Conservation (phyloP, 2,329 filamentous ascomycete species). For the Didymella arachidicola region DNA sequence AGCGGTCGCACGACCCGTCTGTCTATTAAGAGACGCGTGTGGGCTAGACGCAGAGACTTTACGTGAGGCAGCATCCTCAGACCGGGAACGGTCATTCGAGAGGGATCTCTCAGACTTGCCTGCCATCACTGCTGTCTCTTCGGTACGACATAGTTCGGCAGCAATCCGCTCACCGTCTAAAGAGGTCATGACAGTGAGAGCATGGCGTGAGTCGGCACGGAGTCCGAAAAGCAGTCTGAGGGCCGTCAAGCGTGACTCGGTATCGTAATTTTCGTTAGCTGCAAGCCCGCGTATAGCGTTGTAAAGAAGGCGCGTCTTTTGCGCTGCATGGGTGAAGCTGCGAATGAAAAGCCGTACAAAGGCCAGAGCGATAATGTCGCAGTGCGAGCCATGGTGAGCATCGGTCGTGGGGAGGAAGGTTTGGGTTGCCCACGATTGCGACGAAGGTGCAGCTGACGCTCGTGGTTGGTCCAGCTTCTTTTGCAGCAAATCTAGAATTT, state of each 20-base stretch:
- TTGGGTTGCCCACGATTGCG: slow-evolving; percentile 29
- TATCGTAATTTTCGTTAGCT: slow-evolving; percentile 41
- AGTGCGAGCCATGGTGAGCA: slow-evolving; percentile 57
- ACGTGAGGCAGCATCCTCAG: slow-evolving; percentile 43
- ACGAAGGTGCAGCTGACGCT: slow-evolving; percentile 25
- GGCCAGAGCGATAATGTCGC: slow-evolving; percentile 74
- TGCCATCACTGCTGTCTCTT: slow-evolving; percentile 59
- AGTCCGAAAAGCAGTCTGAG: slow-evolving; percentile 72
- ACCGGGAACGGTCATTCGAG: slow-evolving; percentile 28
- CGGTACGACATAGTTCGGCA: slow-evolving; percentile 71
- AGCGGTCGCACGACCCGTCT: slow-evolving; percentile 36
- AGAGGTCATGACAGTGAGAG: slow-evolving; percentile 73
- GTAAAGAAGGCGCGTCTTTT: slow-evolving; percentile 65
- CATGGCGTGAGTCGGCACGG: slow-evolving; percentile 80
- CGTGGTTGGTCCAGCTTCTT: slow-evolving; percentile 38
- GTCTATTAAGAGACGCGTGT: slow-evolving; percentile 43
- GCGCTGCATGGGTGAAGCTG: slow-evolving; percentile 70
- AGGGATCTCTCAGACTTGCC: slow-evolving; percentile 53
- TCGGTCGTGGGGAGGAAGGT: slow-evolving; percentile 28
- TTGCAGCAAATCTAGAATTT: slow-evolving; percentile 54
- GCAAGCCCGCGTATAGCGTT: slow-evolving; percentile 47
- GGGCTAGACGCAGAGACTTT: slow-evolving; percentile 43
- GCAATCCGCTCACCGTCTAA: slow-evolving; percentile 79
- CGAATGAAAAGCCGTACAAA: slow-evolving; percentile 80
- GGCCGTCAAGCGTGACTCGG: slow-evolving; percentile 50